These are phyloP conservation scores for Chamaecrista fasciculata DNA, from an alignment of 306 rosid species.

Conservation along the genomic window DNA sequence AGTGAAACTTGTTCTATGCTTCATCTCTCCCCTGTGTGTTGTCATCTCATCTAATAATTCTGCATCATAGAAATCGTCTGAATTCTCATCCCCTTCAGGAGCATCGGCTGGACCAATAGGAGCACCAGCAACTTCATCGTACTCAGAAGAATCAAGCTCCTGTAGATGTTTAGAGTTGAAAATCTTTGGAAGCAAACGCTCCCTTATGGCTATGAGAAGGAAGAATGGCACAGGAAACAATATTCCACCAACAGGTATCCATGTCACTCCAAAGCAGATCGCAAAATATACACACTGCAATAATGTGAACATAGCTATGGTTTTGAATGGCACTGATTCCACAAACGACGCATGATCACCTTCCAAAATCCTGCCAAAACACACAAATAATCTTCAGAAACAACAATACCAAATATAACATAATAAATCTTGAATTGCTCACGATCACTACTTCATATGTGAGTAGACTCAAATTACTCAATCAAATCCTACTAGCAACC, in stretches of 20 bases:
- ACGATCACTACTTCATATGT: too few relatives aligned
- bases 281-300: background rate
- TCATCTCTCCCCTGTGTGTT: constrained; percentile 15
- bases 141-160: constrained; percentile 10
- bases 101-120: background rate
- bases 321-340: constrained; percentile 1
- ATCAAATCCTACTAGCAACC: too few relatives aligned
- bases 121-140: constrained; percentile 1
- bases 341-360: constrained; percentile 3
- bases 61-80: background rate
- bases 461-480: too few relatives aligned
- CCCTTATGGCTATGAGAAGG: background rate
- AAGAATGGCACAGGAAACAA: constrained; percentile 11
- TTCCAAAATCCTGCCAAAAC: constrained; percentile 5
- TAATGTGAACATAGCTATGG: background rate
- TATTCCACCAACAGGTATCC: constrained; percentile 4
- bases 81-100: background rate
- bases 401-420: too few relatives aligned
- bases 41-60: constrained; percentile 13
- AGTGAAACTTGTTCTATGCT: background rate
- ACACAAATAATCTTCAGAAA: too few relatives aligned
- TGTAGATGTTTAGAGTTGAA: background rate
- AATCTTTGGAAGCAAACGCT: background rate
- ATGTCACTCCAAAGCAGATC: constrained; percentile 10
- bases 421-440: too few relatives aligned